Evolutionary conservation across 2,329 filamentous ascomycete genomes (phyloP), one percentile per base, ranked within the genome.

Genomic region (Phaeosphaeriaceae sp.): DNA sequence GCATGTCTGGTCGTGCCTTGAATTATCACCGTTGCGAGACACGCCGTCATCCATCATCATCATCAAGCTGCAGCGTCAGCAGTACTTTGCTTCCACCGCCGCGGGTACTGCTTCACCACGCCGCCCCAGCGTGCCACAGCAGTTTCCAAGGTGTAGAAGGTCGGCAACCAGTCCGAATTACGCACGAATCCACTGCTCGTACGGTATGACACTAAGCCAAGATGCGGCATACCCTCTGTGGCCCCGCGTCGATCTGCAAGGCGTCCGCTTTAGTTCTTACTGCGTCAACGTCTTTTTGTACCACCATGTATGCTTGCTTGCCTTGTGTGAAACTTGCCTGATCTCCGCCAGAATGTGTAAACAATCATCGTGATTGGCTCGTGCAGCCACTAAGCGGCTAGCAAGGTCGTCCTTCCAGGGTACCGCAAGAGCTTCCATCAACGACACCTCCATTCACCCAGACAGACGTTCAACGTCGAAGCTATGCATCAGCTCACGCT

Each of bases 211-310:
- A 36, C 31, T 11, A 13, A 36, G 31, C 31, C 54, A 53, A 60
- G 49, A 58, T 56, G 21, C n/a, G n/a, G n/a, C n/a, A n/a, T n/a
- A n/a, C 48, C 50, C 36, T 48, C 50, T 47, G 52, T 27, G 50
- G 52, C 50, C 52, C 51, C 48, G 48, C 51, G 57, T 54, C 20
- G 46, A 57, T 57, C 54, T 63, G 64, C 64, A 58, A 54, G 58
- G 56, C 64, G 46, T n/a, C n/a, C 51, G 22, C 21, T 25, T 15
- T 52, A 54, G 25, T 44, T 58, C 53, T 51, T 22, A 55, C 53
- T 19, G 53, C 53, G 27, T 51, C 53, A 58, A 59, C 64, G 51
- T 51, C 45, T 57, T 51, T 54, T 49, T 15, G 53, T 58, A 50
- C 31, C 25, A 49, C 46, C 22, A 36, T 36, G 3, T 36, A 36